Base-by-base conservation (phyloP, 768 basidiomycete species). In the Chlorophyllum brunneum region DNA sequence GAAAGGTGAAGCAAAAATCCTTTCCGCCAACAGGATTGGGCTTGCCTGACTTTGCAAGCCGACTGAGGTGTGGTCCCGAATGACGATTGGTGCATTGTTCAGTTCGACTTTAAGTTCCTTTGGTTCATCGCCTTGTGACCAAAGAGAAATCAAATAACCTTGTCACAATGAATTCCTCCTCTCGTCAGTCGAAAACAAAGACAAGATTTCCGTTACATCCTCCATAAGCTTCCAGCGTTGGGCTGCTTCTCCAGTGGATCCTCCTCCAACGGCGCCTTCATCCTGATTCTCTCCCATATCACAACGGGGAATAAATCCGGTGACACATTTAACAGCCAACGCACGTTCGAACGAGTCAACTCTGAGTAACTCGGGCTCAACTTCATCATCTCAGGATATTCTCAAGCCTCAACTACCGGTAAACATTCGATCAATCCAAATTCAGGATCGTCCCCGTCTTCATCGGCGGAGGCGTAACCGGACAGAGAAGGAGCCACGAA, bases 21-120 rank as follows among this genome's bases (percentile, higher is more conserved):
- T 75, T 58, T 85, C 78, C 1, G 82, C 83, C 41, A 93, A 74
- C 30, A 88, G 66, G 60, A 90, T 86, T 15, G 83, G 79, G 59
- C 86, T 85, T 7, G 82, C 88, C 90, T 91, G 92, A 61, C 86
- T 91, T 65, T 92, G 90, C 38, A 92, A 69, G 0, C 91, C 89
- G 27, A 91, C 88, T 15, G 82, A 83, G 8, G 87, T 89, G 63
- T 91, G 85, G 62, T 91, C 88, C 11, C 77, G 72, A 27, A 67
- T 70, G 23, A 78, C 71, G 34, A 88, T 68, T 1, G 85, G 78
- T 1, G 81, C 87, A 59, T 92, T 88, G 61, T 85, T 86, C 29
- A 92, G 71, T 64, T 84, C 75, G 44, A 86, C 72, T 15, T 64
- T 60, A 38, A 85, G 65, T 15, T 54, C 43, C 33, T 36, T 16